Conservation (phyloP, 495 filamentous ascomycete species). For the Trichoderma erinaceum region DNA sequence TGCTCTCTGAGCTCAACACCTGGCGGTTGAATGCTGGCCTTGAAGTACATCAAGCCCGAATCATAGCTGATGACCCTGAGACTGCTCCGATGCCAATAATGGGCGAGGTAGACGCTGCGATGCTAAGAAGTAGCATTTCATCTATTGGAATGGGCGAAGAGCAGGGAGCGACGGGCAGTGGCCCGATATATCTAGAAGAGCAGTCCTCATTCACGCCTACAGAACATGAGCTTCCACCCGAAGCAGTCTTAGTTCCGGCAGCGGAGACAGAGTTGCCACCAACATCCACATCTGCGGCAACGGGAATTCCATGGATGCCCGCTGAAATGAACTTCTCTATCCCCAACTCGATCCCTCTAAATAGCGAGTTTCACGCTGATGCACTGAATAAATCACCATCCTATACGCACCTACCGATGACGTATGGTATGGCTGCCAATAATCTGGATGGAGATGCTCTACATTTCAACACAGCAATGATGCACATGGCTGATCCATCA, state of each 20-base stretch:
- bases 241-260: background rate
- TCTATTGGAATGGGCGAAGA: background rate
- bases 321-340: background rate
- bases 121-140: background rate
- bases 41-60: background rate
- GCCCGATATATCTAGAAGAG: background rate
- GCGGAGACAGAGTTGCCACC: background rate
- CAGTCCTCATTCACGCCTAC: background rate
- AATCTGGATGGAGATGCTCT: background rate
- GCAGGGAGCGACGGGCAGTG: background rate
- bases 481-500: background rate
- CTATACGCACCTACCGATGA: background rate
- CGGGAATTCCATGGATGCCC: background rate
- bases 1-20: slow-evolving; percentile 3
- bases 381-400: background rate
- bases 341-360: background rate
- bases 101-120: background rate
- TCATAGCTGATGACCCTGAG: background rate
- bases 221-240: background rate
- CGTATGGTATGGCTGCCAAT: background rate
- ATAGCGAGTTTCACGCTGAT: background rate
- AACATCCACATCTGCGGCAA: background rate
- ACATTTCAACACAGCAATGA: background rate
- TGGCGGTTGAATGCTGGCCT: slow-evolving; percentile 2
- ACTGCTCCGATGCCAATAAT: background rate